phyloP scores from a whole-genome alignment of 495 filamentous ascomycete species.

The Xylaria sp. region DNA sequence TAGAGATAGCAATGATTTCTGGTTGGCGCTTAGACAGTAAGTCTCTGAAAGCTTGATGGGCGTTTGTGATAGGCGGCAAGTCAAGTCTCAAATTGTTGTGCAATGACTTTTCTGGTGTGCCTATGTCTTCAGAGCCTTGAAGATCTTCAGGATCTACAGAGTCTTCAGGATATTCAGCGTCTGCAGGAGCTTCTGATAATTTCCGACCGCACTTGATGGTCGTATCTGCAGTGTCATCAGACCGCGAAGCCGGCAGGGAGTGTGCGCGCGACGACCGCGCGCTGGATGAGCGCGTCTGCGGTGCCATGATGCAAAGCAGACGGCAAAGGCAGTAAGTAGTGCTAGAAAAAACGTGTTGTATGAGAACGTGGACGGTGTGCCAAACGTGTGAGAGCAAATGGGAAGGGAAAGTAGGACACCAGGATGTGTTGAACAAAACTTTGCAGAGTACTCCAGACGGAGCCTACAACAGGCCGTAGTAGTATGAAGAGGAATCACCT shows the following conservation, averaged over 20 bases:
- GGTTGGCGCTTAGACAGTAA: conserved; percentile 31
- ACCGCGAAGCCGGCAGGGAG: neutral
- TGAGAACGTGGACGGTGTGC: neutral
- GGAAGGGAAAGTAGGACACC: neutral
- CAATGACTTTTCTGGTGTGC: neutral
- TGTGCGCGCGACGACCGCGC: neutral
- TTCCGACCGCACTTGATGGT: neutral
- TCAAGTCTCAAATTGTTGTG: conserved; percentile 17
- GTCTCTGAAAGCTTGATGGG: conserved; percentile 42
- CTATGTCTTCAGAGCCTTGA: neutral
- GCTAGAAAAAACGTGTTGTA: neutral
- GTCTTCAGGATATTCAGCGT: neutral
- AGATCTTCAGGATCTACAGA: neutral
- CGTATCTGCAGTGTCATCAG: neutral
- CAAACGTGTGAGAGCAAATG: neutral
- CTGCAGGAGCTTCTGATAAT: neutral
- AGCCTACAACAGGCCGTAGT: neutral
- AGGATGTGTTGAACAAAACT: neutral
- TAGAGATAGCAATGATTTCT: conserved; percentile 14
- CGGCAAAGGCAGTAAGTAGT: neutral
- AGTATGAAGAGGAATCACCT: neutral
- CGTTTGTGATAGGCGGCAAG: conserved; percentile 36
- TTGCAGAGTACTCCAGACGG: neutral
- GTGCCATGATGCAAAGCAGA: conserved; percentile 19
- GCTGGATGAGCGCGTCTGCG: neutral